Base-by-base conservation (phyloP, 345 rosid species). In the Mangifera indica region DNA sequence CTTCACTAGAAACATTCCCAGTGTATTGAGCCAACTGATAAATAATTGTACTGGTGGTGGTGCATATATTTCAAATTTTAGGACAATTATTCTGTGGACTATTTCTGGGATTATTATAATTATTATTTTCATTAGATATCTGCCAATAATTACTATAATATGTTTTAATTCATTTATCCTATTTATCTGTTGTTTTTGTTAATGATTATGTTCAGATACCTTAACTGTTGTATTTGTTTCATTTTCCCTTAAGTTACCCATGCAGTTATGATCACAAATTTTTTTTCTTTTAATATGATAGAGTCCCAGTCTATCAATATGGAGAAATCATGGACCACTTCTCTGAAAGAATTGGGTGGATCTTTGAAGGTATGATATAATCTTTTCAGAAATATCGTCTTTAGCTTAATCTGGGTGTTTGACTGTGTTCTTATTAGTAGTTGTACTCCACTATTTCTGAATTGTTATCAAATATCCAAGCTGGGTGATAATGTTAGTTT, bases 281-380 rank as follows among this genome's bases (percentile, higher is more conserved):
- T 5, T 24, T 60, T 26, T 76, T 74, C 77, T 52, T 73, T 34
- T 22, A 40, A 66, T 81, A 26, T 78, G 60, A 51, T 84, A 94
- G 98, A 84, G 32, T 29, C 32, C 32, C 32, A 29, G 68, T 73
- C 81, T 67, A 72, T 57, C 59, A 74, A 77, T 73, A 25, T 26
- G 52, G 71, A 79, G 62, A 87, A 80, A 72, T 69, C 84, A 21
- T 45, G 55, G 82, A 81, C 53, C 24, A 69, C 75, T 75, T 78
- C 86, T 71, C 73, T 78, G 29, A 68, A 77, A 69, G 93, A 86
- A 70, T 56, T 89, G 79, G 87, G 88, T 68, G 77, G 81, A 67
- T 86, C 84, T 54, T 56, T 87, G 79, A 84, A 83, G 97, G 98
- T 91, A 81, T 46, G 80, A n/a, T 24, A n/a, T 24, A 37, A 17